Evolutionary conservation across 768 basidiomycete genomes (phyloP).

Genomic region (Kwoniella dendrophila): DNA sequence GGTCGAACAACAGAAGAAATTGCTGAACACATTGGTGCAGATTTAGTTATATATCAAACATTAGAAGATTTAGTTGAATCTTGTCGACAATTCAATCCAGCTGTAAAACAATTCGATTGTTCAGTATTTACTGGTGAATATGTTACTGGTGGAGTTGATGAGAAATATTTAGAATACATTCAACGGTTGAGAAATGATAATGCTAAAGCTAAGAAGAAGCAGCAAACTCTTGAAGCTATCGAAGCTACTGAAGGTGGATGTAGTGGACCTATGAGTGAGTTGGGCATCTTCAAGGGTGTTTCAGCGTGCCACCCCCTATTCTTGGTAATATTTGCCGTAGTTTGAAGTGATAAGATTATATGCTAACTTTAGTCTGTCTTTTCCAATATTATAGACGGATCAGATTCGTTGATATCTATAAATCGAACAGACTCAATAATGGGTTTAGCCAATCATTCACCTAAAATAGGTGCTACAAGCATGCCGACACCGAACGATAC

Average conservation of each 20-base stretch:
- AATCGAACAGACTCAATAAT: constrained; percentile 31
- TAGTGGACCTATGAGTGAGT: constrained; percentile 57
- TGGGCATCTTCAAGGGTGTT: not conserved
- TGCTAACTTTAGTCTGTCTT: too few relatives aligned
- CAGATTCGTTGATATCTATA: constrained; percentile 49
- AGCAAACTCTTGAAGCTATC: constrained; percentile 34
- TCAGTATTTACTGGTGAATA: constrained; percentile 98
- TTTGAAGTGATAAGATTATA: not conserved
- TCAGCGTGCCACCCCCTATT: too few relatives aligned
- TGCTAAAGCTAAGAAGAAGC: constrained; percentile 63
- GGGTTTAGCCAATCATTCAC: constrained; percentile 55
- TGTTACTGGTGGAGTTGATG: constrained; percentile 88
- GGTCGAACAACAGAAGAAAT: constrained; percentile 71
- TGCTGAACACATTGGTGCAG: constrained; percentile 82
- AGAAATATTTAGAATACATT: constrained; percentile 72
- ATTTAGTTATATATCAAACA: constrained; percentile 93
- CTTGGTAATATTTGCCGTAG: too few relatives aligned
- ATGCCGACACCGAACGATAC: constrained; percentile 51
- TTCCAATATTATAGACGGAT: constrained; percentile 44
- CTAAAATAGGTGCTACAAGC: constrained; percentile 42
- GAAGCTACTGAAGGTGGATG: constrained; percentile 49
- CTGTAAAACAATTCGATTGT: constrained; percentile 81
- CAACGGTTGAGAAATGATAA: constrained; percentile 82
- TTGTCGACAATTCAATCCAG: constrained; percentile 79
- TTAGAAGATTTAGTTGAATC: constrained; percentile 82